A percentile compares a stretch with the other conserved stretches of the same genome.
These are phyloP conservation scores for Trametes villosa DNA, from an alignment of 768 basidiomycete species.

Conservation along the genomic window DNA sequence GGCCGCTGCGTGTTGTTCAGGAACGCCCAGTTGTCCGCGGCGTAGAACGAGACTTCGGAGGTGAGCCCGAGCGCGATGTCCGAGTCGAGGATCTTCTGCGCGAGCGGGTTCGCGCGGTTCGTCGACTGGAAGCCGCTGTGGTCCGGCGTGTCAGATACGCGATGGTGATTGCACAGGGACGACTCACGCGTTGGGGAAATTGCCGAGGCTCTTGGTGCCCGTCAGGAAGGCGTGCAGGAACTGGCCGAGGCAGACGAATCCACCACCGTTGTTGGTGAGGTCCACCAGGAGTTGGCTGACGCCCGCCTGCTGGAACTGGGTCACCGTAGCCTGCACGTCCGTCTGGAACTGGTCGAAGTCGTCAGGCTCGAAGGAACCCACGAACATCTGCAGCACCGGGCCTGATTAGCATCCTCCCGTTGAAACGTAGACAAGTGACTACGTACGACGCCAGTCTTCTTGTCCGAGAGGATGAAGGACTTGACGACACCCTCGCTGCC, in stretches of 20 bases:
- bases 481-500: slow-evolving; percentile 58
- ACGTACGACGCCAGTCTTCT: slow-evolving; percentile 62
- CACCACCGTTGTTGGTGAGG: slow-evolving; percentile 68
- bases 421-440: not conserved
- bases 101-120: slow-evolving; percentile 56
- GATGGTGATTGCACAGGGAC: not conserved
- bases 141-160: not conserved
- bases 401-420: not conserved
- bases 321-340: slow-evolving; percentile 51
- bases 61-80: slow-evolving; percentile 52
- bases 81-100: slow-evolving; percentile 59
- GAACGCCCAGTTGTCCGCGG: slow-evolving; percentile 53
- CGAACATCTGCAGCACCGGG: slow-evolving; percentile 47
- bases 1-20: slow-evolving; percentile 35
- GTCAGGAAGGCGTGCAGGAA: slow-evolving; percentile 63
- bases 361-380: slow-evolving; percentile 56
- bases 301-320: slow-evolving; percentile 49
- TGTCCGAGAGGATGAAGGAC: slow-evolving; percentile 58
- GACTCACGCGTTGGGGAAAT: slow-evolving; percentile 54
- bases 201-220: slow-evolving; percentile 40
- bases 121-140: slow-evolving; percentile 61
- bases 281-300: slow-evolving; percentile 60
- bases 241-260: slow-evolving; percentile 63
- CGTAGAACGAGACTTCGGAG: slow-evolving; percentile 45
- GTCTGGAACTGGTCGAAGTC: slow-evolving; percentile 56